Conservation (phyloP, 2,329 filamentous ascomycete genomes). For the Geoglossum cookeanum region DNA sequence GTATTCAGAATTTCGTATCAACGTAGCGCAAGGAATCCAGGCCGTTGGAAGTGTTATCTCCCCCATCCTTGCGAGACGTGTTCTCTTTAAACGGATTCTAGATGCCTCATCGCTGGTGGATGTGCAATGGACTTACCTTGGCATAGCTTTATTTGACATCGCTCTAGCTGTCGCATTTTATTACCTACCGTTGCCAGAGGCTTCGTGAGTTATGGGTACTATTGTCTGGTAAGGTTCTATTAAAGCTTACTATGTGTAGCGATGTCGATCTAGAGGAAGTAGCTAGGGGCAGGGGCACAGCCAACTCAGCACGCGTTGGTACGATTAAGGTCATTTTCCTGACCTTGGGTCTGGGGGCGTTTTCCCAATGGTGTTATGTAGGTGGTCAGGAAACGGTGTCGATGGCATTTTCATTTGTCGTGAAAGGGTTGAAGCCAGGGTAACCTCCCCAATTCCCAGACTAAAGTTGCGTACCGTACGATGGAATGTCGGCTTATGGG, state of each 20-base stretch:
- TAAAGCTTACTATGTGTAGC: not conserved
- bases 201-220: constrained; percentile 19
- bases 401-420: constrained; percentile 21
- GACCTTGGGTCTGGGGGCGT: constrained; percentile 33
- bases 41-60: constrained; percentile 40
- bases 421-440: constrained; percentile 14
- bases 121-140: constrained; percentile 46
- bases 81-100: constrained; percentile 32
- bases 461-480: constrained; percentile 1
- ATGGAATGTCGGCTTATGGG: not conserved
- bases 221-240: not conserved
- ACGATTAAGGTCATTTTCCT: constrained; percentile 34
- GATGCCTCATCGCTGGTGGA: constrained; percentile 34
- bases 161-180: constrained; percentile 38
- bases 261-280: constrained; percentile 38
- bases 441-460: constrained; percentile 4
- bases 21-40: constrained; percentile 41
- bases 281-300: constrained; percentile 30
- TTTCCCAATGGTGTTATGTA: constrained; percentile 40
- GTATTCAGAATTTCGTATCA: constrained; percentile 39
- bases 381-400: constrained; percentile 39
- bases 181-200: constrained; percentile 42
- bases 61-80: constrained; percentile 37
- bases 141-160: constrained; percentile 40
- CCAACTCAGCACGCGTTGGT: constrained; percentile 26